phyloP scores from a whole-genome alignment of 2,329 filamentous ascomycete species.

The Arthrobotrys sinensis region DNA sequence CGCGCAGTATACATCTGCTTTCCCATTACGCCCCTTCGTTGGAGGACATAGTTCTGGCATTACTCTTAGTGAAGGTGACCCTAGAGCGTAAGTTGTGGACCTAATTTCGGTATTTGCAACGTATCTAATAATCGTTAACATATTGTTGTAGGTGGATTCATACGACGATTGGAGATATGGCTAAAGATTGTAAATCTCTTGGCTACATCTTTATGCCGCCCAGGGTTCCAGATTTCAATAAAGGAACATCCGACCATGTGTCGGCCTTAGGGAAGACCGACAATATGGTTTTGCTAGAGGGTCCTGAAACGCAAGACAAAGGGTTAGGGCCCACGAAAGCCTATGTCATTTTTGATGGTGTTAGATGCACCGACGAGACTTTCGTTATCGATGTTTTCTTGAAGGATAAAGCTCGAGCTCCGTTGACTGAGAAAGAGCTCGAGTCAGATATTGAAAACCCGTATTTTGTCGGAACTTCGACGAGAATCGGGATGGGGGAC shows the following conservation, averaged over 20 bases:
- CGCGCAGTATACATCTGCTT: constrained; percentile 33
- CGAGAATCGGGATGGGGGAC: constrained; percentile 34
- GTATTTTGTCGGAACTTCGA: constrained; percentile 29
- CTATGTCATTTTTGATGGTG: constrained; percentile 20
- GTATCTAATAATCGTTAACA: not conserved
- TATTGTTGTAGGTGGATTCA: constrained; percentile 37
- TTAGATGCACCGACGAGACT: constrained; percentile 25
- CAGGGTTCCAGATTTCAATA: constrained; percentile 7
- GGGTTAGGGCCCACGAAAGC: not conserved
- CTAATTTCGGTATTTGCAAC: not conserved
- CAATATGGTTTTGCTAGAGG: not conserved
- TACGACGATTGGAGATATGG: constrained; percentile 58
- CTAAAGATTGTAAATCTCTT: constrained; percentile 27
- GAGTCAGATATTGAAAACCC: constrained; percentile 3
- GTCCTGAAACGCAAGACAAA: not conserved
- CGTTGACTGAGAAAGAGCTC: constrained; percentile 6
- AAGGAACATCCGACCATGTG: not conserved
- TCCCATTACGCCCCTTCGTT: constrained; percentile 50
- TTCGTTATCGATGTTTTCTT: constrained; percentile 27
- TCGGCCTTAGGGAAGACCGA: not conserved
- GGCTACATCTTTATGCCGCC: constrained; percentile 43
- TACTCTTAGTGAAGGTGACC: constrained; percentile 20
- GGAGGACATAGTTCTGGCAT: constrained; percentile 3
- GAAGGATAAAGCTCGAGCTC: constrained; percentile 7
- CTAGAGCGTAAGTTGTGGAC: constrained; percentile 10